A percentile compares a stretch with the other conserved stretches of the same genome.
Conservation (phyloP, 2,329 filamentous ascomycete species). For the Clarireedia paspali region DNA sequence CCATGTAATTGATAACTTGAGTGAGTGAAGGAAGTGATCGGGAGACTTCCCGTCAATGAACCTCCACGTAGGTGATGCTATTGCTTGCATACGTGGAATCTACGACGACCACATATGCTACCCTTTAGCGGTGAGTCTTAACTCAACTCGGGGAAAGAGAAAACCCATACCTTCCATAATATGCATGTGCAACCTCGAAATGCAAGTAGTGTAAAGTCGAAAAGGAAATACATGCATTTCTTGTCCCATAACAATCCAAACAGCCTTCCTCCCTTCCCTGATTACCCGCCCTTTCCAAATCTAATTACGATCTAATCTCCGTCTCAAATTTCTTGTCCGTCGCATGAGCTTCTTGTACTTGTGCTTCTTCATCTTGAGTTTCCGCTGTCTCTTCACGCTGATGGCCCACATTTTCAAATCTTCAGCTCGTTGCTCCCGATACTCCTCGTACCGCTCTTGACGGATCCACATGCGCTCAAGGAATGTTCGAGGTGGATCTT, state of each 20-base stretch:
- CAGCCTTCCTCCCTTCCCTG: not conserved
- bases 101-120: not conserved
- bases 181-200: not conserved
- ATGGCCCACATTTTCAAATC: conserved; percentile 65
- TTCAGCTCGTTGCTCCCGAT: conserved; percentile 37
- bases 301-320: conserved; percentile 46
- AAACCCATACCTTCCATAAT: not conserved
- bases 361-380: conserved; percentile 99
- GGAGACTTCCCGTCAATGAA: not conserved
- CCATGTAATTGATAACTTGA: too few species aligned
- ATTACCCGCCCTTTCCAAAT: not conserved
- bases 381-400: conserved; percentile 85
- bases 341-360: conserved; percentile 99
- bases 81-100: not conserved
- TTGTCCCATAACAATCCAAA: not conserved
- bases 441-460: conserved; percentile 42
- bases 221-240: not conserved
- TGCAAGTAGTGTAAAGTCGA: not conserved
- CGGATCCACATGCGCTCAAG: conserved; percentile 63
- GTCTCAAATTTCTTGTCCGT: conserved; percentile 77
- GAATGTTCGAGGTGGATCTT: conserved; percentile 43
- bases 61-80: not conserved
- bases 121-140: not conserved
- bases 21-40: too few species aligned
- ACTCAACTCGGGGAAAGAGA: not conserved